Conservation (phyloP, 164 flowering plant species). For the Pachysandra terminalis region DNA sequence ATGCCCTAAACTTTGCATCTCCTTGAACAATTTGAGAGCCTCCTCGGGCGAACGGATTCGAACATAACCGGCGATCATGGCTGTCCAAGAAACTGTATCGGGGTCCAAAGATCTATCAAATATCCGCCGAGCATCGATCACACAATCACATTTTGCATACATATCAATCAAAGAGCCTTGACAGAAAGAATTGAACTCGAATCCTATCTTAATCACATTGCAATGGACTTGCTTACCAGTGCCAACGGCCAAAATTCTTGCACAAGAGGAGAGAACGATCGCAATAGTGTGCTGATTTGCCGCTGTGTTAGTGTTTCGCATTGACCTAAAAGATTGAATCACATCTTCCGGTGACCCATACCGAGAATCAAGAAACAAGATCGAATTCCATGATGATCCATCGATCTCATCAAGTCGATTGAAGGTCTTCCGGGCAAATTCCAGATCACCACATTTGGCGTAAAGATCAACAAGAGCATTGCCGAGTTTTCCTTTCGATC, state of each 20-base stretch:
- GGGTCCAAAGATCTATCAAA: conserved; percentile 50
- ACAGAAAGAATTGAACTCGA: conserved; percentile 50
- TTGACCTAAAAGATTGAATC: conserved; percentile 34
- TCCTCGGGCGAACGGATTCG: conserved; percentile 53
- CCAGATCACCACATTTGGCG: conserved; percentile 66
- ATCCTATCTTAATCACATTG: conserved; percentile 51
- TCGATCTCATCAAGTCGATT: conserved; percentile 39
- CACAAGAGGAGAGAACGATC: conserved; percentile 62
- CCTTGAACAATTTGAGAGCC: conserved; percentile 49
- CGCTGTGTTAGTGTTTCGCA: conserved; percentile 33
- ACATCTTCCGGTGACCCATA: conserved; percentile 35
- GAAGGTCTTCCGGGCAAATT: conserved; percentile 48
- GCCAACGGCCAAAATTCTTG: conserved; percentile 32
- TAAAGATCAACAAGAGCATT: conserved; percentile 68
- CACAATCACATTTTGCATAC: conserved; percentile 59
- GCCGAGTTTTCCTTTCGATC: conserved; percentile 47
- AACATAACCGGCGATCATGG: conserved; percentile 70
- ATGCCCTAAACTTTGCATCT: conserved; percentile 43
- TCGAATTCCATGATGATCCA: conserved; percentile 69
- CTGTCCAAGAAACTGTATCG: conserved; percentile 81
- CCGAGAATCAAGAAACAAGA: conserved; percentile 53
- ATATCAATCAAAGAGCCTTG: conserved; percentile 70
- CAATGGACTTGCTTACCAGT: conserved; percentile 68
- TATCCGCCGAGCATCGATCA: conserved; percentile 50
- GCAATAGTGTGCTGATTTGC: conserved; percentile 74